Evolutionary conservation across 208 protist genomes (phyloP), one percentile per base, ranked within the genome.

Genomic region (Trichomonas vaginalis): DNA sequence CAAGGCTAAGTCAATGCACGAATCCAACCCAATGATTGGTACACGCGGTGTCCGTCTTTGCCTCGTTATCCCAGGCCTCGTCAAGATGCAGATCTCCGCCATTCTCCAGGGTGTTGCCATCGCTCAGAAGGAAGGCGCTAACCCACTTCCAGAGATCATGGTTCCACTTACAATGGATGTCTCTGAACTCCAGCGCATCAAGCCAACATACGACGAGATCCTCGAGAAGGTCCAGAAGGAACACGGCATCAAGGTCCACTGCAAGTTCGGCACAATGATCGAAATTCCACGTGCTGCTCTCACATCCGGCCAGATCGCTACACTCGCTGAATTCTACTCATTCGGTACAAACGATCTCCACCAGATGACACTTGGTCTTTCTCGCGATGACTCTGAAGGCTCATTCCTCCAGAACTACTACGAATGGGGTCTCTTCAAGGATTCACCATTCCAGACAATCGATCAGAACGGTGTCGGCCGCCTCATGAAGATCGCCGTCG

Each of bases 1-100:
- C 2, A 86, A 45, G 23, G 17, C 79, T n/a, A 39, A 23, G 15
- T 27, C 23, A 95, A 27, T 48, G 4, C 6, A 98, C 95, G 98
- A 99, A 97, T 80, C 96, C 96, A 99, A 99, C 97, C 98, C 98
- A 79, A 99, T 99, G 98, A 97, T 99, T 48, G 98, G 98, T 45
- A 97, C 98, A 96, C 96, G 98, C 47, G 98, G 98, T 42, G 98
- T 98, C 97, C 97, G 98, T 87, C 97, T 99, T 27, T 98, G 98
- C 37, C 97, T 99, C 88, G 97, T 97, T 51, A 98, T 98, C 97
- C 98, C 98, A n/a, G 98, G 99, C 97, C 98, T 99, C 95, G 98
- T 98, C 97, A 98, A 98, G 96, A 98, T 98, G 98, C 98, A 99
- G 97, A 98, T 98, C 70, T 97, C 23, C 42, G 70, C 45, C 6